Conservation (phyloP, 495 filamentous ascomycete genomes). For the Podospora didyma region DNA sequence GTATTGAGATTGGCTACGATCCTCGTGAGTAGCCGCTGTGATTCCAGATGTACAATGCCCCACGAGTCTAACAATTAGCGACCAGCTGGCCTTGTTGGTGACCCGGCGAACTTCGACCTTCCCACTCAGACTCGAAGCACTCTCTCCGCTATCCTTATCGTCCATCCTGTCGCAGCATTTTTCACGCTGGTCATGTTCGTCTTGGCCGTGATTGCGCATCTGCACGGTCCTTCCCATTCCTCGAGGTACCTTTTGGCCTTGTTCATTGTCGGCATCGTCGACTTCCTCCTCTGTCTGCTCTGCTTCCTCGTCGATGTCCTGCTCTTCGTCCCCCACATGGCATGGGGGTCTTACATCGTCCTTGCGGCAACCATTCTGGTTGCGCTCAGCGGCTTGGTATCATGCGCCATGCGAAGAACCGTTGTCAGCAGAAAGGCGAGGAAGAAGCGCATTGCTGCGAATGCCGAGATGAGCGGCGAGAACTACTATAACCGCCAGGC, state of each 20-base stretch:
- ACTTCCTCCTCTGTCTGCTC: slow-evolving; percentile 77
- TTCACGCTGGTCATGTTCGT: slow-evolving; percentile 80
- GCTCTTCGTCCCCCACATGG: slow-evolving; percentile 88
- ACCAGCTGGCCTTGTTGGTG: slow-evolving; percentile 30
- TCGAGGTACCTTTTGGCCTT: slow-evolving; percentile 79
- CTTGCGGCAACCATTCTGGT: slow-evolving; percentile 87
- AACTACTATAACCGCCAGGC: slow-evolving; percentile 80
- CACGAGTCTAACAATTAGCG: slow-evolving; percentile 25
- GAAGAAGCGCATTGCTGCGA: slow-evolving; percentile 86
- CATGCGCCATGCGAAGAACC: slow-evolving; percentile 95
- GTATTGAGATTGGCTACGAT: slow-evolving; percentile 80
- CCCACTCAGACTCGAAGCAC: slow-evolving; percentile 69
- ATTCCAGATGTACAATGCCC: not conserved
- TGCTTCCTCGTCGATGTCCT: slow-evolving; percentile 95
- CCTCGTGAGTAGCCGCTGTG: slow-evolving; percentile 58
- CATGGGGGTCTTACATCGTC: slow-evolving; percentile 94
- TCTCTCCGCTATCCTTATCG: slow-evolving; percentile 85
- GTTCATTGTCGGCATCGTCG: slow-evolving; percentile 80
- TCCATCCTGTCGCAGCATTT: slow-evolving; percentile 87
- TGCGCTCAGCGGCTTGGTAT: slow-evolving; percentile 76
- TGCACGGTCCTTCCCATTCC: slow-evolving; percentile 89
- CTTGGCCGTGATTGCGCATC: slow-evolving; percentile 75
- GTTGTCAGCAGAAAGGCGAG: slow-evolving; percentile 87
- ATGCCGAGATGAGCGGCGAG: slow-evolving; percentile 91
- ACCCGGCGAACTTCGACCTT: slow-evolving; percentile 63